Conservation (phyloP, 2,329 filamentous ascomycete species). For the Claviceps digitariae region DNA sequence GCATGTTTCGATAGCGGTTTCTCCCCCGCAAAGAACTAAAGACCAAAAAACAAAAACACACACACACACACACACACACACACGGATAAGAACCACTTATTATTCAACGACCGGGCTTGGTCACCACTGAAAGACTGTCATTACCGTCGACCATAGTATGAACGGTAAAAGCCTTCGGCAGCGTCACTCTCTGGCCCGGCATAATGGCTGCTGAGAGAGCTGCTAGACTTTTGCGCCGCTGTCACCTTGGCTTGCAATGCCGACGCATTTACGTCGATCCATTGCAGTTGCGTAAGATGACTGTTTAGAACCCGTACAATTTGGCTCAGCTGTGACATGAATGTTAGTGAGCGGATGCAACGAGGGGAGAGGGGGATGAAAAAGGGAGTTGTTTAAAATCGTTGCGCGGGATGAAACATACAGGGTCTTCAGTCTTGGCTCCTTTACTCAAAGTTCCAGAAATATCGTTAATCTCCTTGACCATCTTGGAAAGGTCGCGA, state of each 20-base stretch:
- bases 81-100: neutral
- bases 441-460: slow-evolving; percentile 83
- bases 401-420: slow-evolving; percentile 33
- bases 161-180: slow-evolving; percentile 82
- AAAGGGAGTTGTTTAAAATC: neutral
- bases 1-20: neutral
- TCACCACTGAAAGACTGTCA: slow-evolving; percentile 1
- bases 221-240: slow-evolving; percentile 67
- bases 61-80: neutral
- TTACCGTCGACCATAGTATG: slow-evolving; percentile 64
- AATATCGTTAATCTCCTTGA: slow-evolving; percentile 92
- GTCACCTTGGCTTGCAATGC: slow-evolving; percentile 71
- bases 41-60: neutral
- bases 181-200: slow-evolving; percentile 53
- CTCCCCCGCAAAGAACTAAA: neutral
- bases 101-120: neutral
- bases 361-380: neutral
- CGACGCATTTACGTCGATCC: slow-evolving; percentile 77
- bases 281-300: slow-evolving; percentile 82
- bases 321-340: slow-evolving; percentile 59
- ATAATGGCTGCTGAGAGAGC: slow-evolving; percentile 43
- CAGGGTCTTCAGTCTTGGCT: slow-evolving; percentile 74
- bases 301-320: slow-evolving; percentile 92
- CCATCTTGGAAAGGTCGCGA: slow-evolving; percentile 86
- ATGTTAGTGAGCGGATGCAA: slow-evolving; percentile 6